Evolutionary conservation across 495 filamentous ascomycete genomes (phyloP).

Genomic region (Thermothielavioides terrestris): DNA sequence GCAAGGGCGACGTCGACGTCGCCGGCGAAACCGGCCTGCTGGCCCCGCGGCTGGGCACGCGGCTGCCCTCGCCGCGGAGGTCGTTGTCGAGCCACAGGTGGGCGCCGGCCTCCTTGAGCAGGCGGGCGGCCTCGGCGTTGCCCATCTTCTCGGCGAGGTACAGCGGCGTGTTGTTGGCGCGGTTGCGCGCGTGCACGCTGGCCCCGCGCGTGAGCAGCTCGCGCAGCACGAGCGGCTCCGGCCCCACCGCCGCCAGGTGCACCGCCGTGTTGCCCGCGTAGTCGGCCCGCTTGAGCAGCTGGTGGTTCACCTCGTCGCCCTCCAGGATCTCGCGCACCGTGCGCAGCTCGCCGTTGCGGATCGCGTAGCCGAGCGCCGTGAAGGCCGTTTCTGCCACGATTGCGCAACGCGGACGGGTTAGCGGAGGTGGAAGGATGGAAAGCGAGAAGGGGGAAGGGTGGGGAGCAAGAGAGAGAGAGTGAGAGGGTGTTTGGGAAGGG

Average conservation of each 20-base stretch:
- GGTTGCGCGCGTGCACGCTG: conserved; percentile 79
- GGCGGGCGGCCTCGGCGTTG: conserved; percentile 48
- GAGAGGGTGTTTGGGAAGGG: too few relatives aligned
- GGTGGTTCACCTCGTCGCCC: conserved; percentile 45
- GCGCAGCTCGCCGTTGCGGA: conserved; percentile 60
- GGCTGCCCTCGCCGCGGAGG: conserved; percentile 4
- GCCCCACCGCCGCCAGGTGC: conserved; percentile 48
- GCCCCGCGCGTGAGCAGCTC: conserved; percentile 70
- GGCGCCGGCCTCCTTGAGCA: conserved; percentile 44
- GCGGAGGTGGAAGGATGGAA: too few relatives aligned
- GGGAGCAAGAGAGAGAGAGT: background rate
- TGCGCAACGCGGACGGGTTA: too few relatives aligned
- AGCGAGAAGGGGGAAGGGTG: background rate
- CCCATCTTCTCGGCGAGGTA: conserved; percentile 58
- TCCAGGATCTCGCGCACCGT: conserved; percentile 58
- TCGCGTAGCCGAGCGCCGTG: conserved; percentile 72
- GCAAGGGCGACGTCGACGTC: background rate
- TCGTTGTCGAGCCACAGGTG: conserved; percentile 28
- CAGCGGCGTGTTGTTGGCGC: conserved; percentile 70
- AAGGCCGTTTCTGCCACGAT: conserved; percentile 46
- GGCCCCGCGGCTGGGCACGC: background rate
- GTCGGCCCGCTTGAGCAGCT: conserved; percentile 68
- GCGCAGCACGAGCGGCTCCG: conserved; percentile 49
- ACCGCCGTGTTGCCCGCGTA: conserved; percentile 86
- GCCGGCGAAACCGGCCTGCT: conserved; percentile 1